Base-by-base conservation (phyloP, 352 stramenopile species). In the Pythium phragmiticola region DNA sequence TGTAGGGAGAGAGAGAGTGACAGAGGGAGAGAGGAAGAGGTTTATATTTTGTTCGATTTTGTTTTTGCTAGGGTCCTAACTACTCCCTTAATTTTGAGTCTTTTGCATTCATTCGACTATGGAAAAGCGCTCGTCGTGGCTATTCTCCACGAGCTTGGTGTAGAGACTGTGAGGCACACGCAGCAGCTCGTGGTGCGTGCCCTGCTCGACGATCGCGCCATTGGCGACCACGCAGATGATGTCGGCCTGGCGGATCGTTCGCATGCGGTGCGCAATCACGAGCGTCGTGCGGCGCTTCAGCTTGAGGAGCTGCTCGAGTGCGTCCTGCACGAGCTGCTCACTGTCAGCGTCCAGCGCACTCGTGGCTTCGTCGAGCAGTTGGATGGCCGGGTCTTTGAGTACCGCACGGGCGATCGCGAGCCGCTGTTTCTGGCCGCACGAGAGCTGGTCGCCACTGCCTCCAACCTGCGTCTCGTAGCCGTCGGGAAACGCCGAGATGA, bases 171-270 rank as follows among this genome's bases (percentile, higher is more conserved):
- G 59, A 0, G 66, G n/a, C 1, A 62, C 2, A 7, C 66, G 64
- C 28, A 98, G 47, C 13, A 99, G 74, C 17, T 98, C 83, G 23
- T 87, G 66, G 73, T 99, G 95, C 4, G 82, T 98, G 19, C 96
- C 97, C 37, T 88, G 74, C 67, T 99, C 95, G 3, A 92, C 82
- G 23, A 99, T 87, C 53, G 78, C 75, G 9, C 96, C 96, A 19
- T 94, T 77, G n/a, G 97, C 74, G 49, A 99, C 74, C 7, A 99
- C 96, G 43, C 94, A 88, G 60, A 99, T 99, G 63, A 88, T 80
- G 76, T 99, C 92, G 41, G 93, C 96, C 70, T 96, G 83, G 61
- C 91, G 88, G 58, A 98, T 92, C 9, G 92, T 98, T 41, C 82
- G 94, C 46, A 99, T 78, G 30, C 96, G 84, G 72, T 99, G 94